Conservation (phyloP, 352 stramenopile species). For the Phytophthora tubulina region DNA sequence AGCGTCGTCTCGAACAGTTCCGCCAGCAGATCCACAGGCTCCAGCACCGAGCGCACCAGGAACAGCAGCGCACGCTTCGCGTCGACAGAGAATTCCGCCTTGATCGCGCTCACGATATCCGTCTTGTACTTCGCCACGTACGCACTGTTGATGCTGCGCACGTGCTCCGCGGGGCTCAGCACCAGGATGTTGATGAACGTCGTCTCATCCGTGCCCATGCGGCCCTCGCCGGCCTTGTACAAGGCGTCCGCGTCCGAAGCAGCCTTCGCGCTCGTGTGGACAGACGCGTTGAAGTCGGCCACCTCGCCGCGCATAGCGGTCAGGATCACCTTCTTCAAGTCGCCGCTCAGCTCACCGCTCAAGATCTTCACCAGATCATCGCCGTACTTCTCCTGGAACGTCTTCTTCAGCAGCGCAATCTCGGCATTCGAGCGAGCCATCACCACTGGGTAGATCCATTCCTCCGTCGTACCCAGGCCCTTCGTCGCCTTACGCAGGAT, state of each 20-base stretch:
- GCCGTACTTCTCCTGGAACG: slow-evolving; percentile 61
- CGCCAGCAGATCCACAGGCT: slow-evolving; percentile 39
- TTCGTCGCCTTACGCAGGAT: too few species aligned
- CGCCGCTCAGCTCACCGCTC: slow-evolving; percentile 56
- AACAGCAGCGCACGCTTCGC: slow-evolving; percentile 47
- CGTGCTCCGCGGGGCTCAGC: slow-evolving; percentile 52
- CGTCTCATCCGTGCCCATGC: slow-evolving; percentile 65
- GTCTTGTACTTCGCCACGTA: slow-evolving; percentile 64
- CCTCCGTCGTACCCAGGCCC: too few species aligned
- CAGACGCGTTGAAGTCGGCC: slow-evolving; percentile 50
- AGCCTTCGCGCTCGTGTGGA: slow-evolving; percentile 63
- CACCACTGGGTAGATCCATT: slow-evolving; percentile 51
- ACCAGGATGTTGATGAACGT: slow-evolving; percentile 57
- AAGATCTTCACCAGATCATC: slow-evolving; percentile 57
- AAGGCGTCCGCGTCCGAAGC: slow-evolving; percentile 54
- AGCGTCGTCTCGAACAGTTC: slow-evolving; percentile 49
- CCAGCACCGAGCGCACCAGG: slow-evolving; percentile 36
- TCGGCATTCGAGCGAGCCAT: slow-evolving; percentile 65
- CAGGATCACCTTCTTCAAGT: slow-evolving; percentile 69
- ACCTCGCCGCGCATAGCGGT: slow-evolving; percentile 46
- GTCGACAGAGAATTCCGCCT: slow-evolving; percentile 60
- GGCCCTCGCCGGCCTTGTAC: slow-evolving; percentile 71
- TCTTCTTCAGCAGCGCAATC: slow-evolving; percentile 77
- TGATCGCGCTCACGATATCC: slow-evolving; percentile 54
- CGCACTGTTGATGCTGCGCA: slow-evolving; percentile 53